Percentiles rank a stretch among this genome's conserved stretches.
Evolutionary conservation across 1,139 yeast species (phyloP).

Genomic region (Hansenula lynferdii): DNA sequence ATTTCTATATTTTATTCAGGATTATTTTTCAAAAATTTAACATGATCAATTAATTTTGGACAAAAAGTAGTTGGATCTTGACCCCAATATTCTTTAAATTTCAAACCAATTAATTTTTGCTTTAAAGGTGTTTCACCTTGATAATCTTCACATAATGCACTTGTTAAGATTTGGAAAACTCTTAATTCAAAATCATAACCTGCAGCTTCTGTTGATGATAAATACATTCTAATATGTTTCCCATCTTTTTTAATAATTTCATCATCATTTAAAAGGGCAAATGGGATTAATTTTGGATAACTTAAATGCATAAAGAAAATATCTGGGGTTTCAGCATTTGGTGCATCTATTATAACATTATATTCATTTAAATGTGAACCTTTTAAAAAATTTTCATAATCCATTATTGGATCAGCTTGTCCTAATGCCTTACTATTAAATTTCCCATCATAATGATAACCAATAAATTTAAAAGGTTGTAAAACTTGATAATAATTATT

Average conservation of each 20-base stretch:
- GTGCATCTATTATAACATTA: conserved; percentile 11
- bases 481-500: conserved; percentile 50
- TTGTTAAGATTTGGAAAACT: conserved; percentile 30
- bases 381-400: conserved; percentile 19
- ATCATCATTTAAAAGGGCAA: conserved; percentile 38
- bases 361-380: conserved; percentile 20
- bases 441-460: conserved; percentile 37
- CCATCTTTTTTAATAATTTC: conserved; percentile 36
- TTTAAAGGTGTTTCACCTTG: conserved; percentile 15
- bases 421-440: conserved; percentile 55
- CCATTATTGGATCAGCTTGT: conserved; percentile 51
- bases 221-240: conserved; percentile 26
- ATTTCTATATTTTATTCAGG: conserved; percentile 11
- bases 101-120: conserved; percentile 22
- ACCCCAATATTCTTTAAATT: conserved; percentile 22
- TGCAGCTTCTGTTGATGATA: conserved; percentile 15
- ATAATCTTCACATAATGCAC: conserved; percentile 28
- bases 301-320: conserved; percentile 54
- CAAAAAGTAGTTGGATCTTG: conserved; percentile 25
- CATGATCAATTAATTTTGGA: conserved; percentile 24
- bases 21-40: conserved; percentile 24
- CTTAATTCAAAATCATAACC: conserved; percentile 32
- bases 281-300: conserved; percentile 59
- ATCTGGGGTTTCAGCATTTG: conserved; percentile 21
- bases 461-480: conserved; percentile 47